Percentiles rank a stretch among this genome's conserved stretches.
phyloP scores from a whole-genome alignment of 495 filamentous ascomycete genomes.

The Xylaria sp. region DNA sequence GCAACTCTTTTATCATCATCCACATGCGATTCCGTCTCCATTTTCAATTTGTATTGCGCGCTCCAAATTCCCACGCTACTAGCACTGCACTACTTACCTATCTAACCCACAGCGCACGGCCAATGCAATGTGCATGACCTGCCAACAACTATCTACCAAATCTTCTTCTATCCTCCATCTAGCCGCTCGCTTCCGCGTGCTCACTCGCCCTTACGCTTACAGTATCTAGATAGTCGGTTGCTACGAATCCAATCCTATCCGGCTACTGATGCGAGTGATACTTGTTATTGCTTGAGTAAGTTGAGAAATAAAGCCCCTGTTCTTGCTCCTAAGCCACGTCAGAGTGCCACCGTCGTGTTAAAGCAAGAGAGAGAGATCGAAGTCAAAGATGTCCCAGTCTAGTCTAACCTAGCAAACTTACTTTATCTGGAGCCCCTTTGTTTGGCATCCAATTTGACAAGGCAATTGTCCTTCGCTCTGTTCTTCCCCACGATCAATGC shows the following conservation, averaged over 20 bases:
- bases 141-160: background rate
- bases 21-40: constrained; percentile 16
- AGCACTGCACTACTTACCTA: background rate
- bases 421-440: background rate
- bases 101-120: constrained; percentile 7
- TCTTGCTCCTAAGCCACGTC: background rate
- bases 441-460: background rate
- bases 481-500: background rate
- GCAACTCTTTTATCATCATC: constrained; percentile 23
- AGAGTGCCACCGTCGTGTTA: background rate
- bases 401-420: background rate
- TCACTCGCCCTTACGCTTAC: background rate
- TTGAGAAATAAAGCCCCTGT: constrained; percentile 6
- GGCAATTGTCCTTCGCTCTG: constrained; percentile 14
- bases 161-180: constrained; percentile 10
- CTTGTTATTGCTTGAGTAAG: constrained; percentile 11
- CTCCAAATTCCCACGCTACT: constrained; percentile 16
- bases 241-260: background rate
- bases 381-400: no score
- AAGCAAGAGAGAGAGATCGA: background rate
- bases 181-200: background rate
- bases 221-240: no score
- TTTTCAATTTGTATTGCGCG: background rate
- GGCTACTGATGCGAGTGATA: constrained; percentile 15
- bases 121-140: background rate